Percentiles rank a stretch among this genome's conserved stretches.
These are phyloP conservation scores for Protomyces inundatus DNA, from an alignment of 1,139 yeast genomes.

Conservation along the genomic window DNA sequence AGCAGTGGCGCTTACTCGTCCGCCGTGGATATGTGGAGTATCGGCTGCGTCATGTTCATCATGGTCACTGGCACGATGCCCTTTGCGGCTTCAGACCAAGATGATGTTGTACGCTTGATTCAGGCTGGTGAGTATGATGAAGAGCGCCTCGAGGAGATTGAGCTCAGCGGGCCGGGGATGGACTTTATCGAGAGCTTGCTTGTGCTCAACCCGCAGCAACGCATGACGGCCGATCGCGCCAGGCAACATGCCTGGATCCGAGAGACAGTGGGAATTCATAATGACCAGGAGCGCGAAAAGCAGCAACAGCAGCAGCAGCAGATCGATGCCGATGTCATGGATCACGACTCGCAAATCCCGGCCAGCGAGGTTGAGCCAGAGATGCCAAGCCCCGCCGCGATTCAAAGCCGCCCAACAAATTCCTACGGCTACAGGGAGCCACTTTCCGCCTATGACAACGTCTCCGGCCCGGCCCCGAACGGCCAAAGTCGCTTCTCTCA, in stretches of 20 bases:
- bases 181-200: slow-evolving; percentile 60
- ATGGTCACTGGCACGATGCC: slow-evolving; percentile 95
- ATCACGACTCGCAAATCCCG: slow-evolving; percentile 17
- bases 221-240: slow-evolving; percentile 66
- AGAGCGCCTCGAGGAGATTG: slow-evolving; percentile 65
- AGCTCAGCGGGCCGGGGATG: slow-evolving; percentile 44
- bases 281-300: neutral
- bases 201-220: slow-evolving; percentile 59
- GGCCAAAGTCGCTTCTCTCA: slow-evolving; percentile 6
- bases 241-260: slow-evolving; percentile 59
- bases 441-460: neutral
- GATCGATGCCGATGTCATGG: slow-evolving; percentile 13
- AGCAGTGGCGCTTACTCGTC: slow-evolving; percentile 79
- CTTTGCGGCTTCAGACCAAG: slow-evolving; percentile 89
- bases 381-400: neutral
- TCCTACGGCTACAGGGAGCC: neutral
- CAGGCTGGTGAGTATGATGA: slow-evolving; percentile 81
- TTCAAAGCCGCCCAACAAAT: neutral
- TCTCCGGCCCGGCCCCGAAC: neutral
- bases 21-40: slow-evolving; percentile 94
- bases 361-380: neutral
- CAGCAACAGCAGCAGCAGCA: neutral
- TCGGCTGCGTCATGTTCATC: slow-evolving; percentile 89
- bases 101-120: slow-evolving; percentile 87
- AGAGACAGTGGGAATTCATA: neutral